Conservation (phyloP, 768 basidiomycete genomes). For the Cystobasidium ongulense region DNA sequence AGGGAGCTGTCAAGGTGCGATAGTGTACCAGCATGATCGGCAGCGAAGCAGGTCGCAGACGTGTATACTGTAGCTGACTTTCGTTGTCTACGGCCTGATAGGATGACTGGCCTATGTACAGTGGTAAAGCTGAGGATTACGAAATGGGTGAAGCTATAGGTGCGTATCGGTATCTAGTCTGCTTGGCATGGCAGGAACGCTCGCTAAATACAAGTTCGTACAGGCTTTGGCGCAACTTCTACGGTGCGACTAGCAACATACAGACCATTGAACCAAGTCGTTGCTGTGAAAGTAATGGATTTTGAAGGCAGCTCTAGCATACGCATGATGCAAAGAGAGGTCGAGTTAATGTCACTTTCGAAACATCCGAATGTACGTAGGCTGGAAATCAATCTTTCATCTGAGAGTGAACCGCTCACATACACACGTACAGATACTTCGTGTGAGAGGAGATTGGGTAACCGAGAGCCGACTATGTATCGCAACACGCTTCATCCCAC, state of each 20-base stretch:
- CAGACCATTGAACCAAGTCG: conserved; percentile 51
- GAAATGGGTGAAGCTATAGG: conserved; percentile 29
- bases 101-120: conserved; percentile 30
- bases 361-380: conserved; percentile 47
- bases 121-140: conserved; percentile 24
- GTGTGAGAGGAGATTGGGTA: conserved; percentile 83
- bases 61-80: neutral
- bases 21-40: neutral
- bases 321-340: conserved; percentile 52
- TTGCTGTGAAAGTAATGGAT: conserved; percentile 72
- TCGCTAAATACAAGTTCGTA: neutral
- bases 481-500: conserved; percentile 80
- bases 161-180: neutral
- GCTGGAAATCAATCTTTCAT: neutral
- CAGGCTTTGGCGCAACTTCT: conserved; percentile 76
- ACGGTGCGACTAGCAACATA: conserved; percentile 75
- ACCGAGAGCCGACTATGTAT: conserved; percentile 74
- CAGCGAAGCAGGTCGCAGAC: neutral
- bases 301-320: conserved; percentile 13
- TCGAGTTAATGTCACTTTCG: conserved; percentile 80
- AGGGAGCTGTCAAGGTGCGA: conserved; percentile 21
- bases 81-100: neutral
- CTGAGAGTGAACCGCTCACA: neutral
- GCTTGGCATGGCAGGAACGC: neutral
- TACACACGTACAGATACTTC: conserved; percentile 74